Evolutionary conservation across 352 stramenopile species (phyloP).

Genomic region (Phytophthora colocasiae): DNA sequence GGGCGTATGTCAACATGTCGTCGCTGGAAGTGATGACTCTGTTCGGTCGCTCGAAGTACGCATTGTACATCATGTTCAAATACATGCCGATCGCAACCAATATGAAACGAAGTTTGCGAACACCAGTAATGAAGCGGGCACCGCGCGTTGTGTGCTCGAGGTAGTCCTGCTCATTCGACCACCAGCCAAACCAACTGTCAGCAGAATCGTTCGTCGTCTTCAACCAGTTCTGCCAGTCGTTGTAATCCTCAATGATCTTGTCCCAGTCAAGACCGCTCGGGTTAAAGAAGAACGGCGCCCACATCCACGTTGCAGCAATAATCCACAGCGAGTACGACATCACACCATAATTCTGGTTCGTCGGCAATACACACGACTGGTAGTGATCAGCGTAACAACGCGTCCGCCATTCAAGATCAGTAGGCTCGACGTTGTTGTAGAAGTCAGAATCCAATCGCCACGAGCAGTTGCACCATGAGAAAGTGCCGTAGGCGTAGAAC

Average conservation of each 20-base stretch:
- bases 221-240: slow-evolving; percentile 96
- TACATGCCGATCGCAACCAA: slow-evolving; percentile 78
- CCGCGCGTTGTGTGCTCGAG: slow-evolving; percentile 78
- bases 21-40: slow-evolving; percentile 62
- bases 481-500: slow-evolving; percentile 92
- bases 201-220: slow-evolving; percentile 85
- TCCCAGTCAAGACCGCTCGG: slow-evolving; percentile 98
- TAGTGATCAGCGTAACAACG: slow-evolving; percentile 86
- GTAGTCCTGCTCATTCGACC: slow-evolving; percentile 84
- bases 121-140: slow-evolving; percentile 68
- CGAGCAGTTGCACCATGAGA: slow-evolving; percentile 93
- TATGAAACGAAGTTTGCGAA: slow-evolving; percentile 87
- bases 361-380: slow-evolving; percentile 92
- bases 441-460: slow-evolving; percentile 76
- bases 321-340: slow-evolving; percentile 98
- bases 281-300: slow-evolving; percentile 95
- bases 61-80: slow-evolving; percentile 81
- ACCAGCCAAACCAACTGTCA: slow-evolving; percentile 90
- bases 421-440: slow-evolving; percentile 80
- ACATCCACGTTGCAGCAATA: slow-evolving; percentile 91
- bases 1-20: slow-evolving; percentile 65
- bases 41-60: slow-evolving; percentile 74
- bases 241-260: slow-evolving; percentile 95
- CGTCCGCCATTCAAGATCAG: slow-evolving; percentile 76
- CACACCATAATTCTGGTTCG: slow-evolving; percentile 97